Evolutionary conservation across 176 grass and related monocot species (phyloP).

Genomic region (Cenchrus purpureus): DNA sequence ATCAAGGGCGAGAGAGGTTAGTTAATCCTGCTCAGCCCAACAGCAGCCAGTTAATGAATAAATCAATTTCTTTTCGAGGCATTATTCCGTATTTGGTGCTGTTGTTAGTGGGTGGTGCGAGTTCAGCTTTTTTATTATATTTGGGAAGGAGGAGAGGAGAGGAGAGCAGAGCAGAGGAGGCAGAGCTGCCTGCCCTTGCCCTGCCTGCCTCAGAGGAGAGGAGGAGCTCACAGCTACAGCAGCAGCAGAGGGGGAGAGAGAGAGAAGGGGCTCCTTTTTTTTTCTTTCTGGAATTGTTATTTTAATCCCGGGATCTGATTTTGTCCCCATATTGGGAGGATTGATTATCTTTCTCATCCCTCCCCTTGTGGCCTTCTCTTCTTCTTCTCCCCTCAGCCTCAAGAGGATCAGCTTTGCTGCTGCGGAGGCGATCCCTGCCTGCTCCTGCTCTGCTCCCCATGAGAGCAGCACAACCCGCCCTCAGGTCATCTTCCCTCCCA

Average conservation of each 20-base stretch:
- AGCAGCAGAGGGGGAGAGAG: not conserved
- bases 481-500: conserved; percentile 48
- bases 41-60: conserved; percentile 36
- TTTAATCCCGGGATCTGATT: conserved; percentile 64
- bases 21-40: conserved; percentile 47
- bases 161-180: not conserved
- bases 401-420: conserved; percentile 46
- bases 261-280: conserved; percentile 30
- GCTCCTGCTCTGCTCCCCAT: conserved; percentile 38
- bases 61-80: conserved; percentile 38
- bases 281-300: conserved; percentile 55
- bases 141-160: conserved; percentile 10
- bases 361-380: not conserved
- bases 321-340: conserved; percentile 70
- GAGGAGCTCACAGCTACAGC: not conserved
- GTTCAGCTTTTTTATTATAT: conserved; percentile 24
- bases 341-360: conserved; percentile 51
- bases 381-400: not conserved
- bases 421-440: conserved; percentile 35
- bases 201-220: not conserved
- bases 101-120: conserved; percentile 52
- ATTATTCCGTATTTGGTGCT: conserved; percentile 65
- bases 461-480: conserved; percentile 49
- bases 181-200: not conserved
- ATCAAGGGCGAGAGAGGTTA: conserved; percentile 8